Base-by-base conservation (phyloP, 1,284 basidiomycete species). In the Neonothopanus nambi region DNA sequence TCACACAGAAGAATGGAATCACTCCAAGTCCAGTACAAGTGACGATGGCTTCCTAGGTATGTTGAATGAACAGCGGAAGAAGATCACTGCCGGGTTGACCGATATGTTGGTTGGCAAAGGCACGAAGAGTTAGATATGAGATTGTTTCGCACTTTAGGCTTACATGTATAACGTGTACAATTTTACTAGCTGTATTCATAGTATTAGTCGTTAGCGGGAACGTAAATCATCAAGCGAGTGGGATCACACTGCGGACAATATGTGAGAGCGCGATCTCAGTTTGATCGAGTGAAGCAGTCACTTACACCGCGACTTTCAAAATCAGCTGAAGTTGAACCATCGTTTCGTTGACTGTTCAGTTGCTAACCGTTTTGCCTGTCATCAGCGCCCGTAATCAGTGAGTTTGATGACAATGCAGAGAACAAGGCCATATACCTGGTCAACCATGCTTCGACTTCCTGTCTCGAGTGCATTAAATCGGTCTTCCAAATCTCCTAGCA, bases 391-490 rank as follows among this genome's bases (percentile, higher is more conserved):
- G 20, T 51, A 17, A 56, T 45, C 13, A 62, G 21, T 42, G 11
- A 47, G 18, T 41, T 35, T 5, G 48, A 13, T 33, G 30, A 33
- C 13, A 35, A 21, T 20, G 45, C 20, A 15, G 21, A 33, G 21
- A 18, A 37, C 42, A 30, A 42, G 39, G 26, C 33, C 42, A 48
- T 53, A n/a, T 52, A 84, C 85, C 76, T 89, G 84, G 4, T 74
- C 64, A 1, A 82, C 76, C 84, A 89, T 85, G 57, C 73, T 78
- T 61, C 75, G 79, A 60, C 84, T 87, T 5, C 84, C 84, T 55
- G 82, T 71, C 64, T 82, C 83, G 28, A 89, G 66, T 0, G 80
- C 75, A 48, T 81, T 78, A 60, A 89, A 80, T 3, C 76, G 76
- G 46, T 85, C 80, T 60, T 87, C 81, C 35, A 88, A 65, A 52